Conservation (phyloP, 1,284 basidiomycete genomes). For the Leccinum subrobustum region DNA sequence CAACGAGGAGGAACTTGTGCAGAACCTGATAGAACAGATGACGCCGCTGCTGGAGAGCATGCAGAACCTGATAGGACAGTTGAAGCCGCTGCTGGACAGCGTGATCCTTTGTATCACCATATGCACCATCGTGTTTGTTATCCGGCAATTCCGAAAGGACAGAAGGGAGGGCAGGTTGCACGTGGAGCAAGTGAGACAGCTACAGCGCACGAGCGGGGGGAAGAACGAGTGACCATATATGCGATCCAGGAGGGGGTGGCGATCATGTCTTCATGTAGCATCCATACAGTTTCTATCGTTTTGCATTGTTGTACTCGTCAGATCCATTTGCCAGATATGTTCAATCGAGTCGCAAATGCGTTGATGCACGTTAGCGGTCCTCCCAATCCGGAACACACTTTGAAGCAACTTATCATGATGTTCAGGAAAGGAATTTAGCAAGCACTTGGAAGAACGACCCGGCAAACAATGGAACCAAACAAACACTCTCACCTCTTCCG, state of each 20-base stretch:
- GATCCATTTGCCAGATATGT: not conserved
- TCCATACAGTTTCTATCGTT: not conserved
- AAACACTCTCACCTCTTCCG: constrained; percentile 12
- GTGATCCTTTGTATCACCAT: constrained; percentile 15
- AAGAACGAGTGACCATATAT: constrained; percentile 6
- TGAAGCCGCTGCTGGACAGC: constrained; percentile 20
- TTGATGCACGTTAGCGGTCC: not conserved
- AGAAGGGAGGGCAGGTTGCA: constrained; percentile 23
- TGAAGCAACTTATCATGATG: too few relatives aligned
- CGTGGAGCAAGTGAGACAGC: constrained; percentile 19
- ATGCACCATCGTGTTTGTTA: constrained; percentile 21
- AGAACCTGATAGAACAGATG: too few relatives aligned
- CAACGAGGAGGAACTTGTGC: constrained; percentile 21
- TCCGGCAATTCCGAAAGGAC: constrained; percentile 20
- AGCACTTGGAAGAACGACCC: too few relatives aligned
- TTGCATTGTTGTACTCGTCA: not conserved
- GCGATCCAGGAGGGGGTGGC: not conserved
- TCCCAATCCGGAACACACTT: too few relatives aligned
- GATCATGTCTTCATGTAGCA: not conserved
- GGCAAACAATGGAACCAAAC: constrained; percentile 22
- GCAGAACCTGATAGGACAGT: constrained; percentile 6
- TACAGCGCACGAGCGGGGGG: constrained; percentile 6
- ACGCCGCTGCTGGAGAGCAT: too few relatives aligned
- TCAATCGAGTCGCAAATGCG: not conserved
- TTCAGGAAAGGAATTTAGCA: too few relatives aligned